Evolutionary conservation across 176 grass and related monocot species (phyloP).

Genomic region (Phyllostachys edulis): DNA sequence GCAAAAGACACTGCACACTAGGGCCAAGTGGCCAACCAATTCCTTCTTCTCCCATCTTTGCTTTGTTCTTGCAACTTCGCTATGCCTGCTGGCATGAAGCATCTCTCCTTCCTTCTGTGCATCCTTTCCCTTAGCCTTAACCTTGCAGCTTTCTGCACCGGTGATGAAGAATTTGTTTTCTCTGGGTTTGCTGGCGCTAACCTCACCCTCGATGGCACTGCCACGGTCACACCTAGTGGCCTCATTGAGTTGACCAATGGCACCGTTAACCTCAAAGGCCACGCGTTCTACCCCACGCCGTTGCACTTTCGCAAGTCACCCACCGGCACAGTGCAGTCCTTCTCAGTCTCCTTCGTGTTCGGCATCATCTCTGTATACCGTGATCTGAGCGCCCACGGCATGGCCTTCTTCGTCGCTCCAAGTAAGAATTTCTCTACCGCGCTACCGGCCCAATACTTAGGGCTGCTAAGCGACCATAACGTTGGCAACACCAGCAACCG

Average conservation of each 20-base stretch:
- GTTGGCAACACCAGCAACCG: not conserved
- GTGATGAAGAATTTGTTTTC: not conserved
- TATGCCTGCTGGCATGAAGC: too few relatives aligned
- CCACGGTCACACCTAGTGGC: not conserved
- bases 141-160: not conserved
- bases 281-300: slow-evolving; percentile 6
- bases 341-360: slow-evolving; percentile 33
- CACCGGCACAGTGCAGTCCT: not conserved
- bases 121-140: not conserved
- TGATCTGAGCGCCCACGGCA: not conserved
- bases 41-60: too few relatives aligned
- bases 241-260: slow-evolving; percentile 23
- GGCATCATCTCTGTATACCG: not conserved
- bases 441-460: not conserved
- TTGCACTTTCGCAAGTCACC: not conserved
- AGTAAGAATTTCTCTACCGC: not conserved
- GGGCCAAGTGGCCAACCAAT: too few relatives aligned
- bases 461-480: not conserved
- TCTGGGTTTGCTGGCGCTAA: not conserved
- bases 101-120: too few relatives aligned
- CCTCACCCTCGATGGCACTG: slow-evolving; percentile 9
- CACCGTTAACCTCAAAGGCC: not conserved
- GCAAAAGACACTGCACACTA: too few relatives aligned
- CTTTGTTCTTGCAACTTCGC: too few relatives aligned
- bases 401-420: slow-evolving; percentile 34